These are phyloP conservation scores for Paralagenidium karlingii DNA, from an alignment of 352 stramenopile genomes.

Conservation along the genomic window DNA sequence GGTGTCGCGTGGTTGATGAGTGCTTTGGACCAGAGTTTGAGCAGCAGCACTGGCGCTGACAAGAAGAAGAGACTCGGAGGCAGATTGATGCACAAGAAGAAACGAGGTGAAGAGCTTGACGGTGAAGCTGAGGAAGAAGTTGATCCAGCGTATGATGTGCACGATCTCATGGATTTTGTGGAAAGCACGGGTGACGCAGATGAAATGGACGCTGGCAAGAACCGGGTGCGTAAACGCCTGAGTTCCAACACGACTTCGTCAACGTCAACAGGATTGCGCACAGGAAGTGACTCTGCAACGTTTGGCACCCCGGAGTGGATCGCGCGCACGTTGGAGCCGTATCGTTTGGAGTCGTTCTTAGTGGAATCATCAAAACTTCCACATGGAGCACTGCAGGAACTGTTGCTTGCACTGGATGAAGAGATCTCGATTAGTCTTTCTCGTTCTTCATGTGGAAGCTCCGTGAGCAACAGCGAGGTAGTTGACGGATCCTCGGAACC, in stretches of 20 bases:
- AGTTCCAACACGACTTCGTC: not conserved
- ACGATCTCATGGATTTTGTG: not conserved
- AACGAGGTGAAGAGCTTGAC: constrained; percentile 8
- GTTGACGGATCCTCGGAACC: too few relatives aligned
- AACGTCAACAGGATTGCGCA: not conserved
- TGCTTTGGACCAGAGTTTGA: constrained; percentile 37
- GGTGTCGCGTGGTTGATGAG: constrained; percentile 61
- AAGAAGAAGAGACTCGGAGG: not conserved
- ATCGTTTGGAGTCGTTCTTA: constrained; percentile 47
- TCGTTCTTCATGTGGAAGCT: constrained; percentile 50
- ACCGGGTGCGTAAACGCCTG: too few relatives aligned
- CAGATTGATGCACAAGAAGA: constrained; percentile 4
- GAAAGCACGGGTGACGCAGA: not conserved
- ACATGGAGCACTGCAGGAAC: constrained; percentile 20
- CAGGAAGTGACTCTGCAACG: not conserved
- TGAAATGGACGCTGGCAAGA: too few relatives aligned
- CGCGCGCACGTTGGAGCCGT: constrained; percentile 40
- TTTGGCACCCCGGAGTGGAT: constrained; percentile 56
- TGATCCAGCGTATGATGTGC: too few relatives aligned
- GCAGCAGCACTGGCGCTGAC: not conserved
- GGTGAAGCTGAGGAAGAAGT: not conserved
- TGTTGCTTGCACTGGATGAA: constrained; percentile 38
- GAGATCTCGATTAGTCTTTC: constrained; percentile 23
- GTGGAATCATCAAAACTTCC: constrained; percentile 41
- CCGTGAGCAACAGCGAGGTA: too few relatives aligned